phyloP scores from a whole-genome alignment of 257 asterid genomes.

The Linaria vulgaris region DNA sequence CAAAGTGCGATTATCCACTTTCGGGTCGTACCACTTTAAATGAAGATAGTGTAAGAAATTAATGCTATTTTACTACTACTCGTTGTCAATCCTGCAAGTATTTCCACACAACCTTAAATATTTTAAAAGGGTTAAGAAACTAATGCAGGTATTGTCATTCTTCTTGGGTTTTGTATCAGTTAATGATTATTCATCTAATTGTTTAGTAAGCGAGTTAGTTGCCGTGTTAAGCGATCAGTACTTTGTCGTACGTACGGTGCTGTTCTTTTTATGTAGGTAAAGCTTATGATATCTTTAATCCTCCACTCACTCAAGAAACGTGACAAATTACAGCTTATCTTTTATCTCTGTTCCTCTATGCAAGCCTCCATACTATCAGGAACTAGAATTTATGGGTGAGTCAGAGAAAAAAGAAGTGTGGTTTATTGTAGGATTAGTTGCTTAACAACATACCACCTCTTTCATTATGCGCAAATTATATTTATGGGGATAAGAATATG shows the following conservation, averaged over 20 bases:
- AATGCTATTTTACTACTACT: not conserved
- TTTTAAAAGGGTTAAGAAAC: slow-evolving; percentile 11
- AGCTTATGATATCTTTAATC: slow-evolving; percentile 24
- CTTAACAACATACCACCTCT: too few species aligned
- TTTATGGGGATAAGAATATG: too few species aligned
- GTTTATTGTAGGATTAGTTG: too few species aligned
- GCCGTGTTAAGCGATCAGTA: slow-evolving; percentile 21
- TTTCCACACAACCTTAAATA: too few species aligned
- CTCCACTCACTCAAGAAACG: slow-evolving; percentile 24
- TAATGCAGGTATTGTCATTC: not conserved
- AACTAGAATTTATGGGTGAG: slow-evolving; percentile 22
- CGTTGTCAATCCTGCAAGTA: too few species aligned
- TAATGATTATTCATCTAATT: slow-evolving; percentile 18
- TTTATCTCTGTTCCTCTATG: slow-evolving; percentile 28
- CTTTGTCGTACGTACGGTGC: slow-evolving; percentile 50
- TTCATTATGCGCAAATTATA: too few species aligned
- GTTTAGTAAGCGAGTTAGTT: slow-evolving; percentile 13
- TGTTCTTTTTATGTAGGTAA: too few species aligned
- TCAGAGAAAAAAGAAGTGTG: not conserved
- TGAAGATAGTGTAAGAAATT: slow-evolving; percentile 43
- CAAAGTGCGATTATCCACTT: slow-evolving; percentile 65
- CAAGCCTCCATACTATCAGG: slow-evolving; percentile 31
- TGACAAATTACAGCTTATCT: slow-evolving; percentile 30
- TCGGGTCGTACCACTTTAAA: slow-evolving; percentile 25
- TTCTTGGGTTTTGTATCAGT: not conserved